Conservation (phyloP, 2,329 filamentous ascomycete genomes). For the Ceratocystiopsis minuta region DNA sequence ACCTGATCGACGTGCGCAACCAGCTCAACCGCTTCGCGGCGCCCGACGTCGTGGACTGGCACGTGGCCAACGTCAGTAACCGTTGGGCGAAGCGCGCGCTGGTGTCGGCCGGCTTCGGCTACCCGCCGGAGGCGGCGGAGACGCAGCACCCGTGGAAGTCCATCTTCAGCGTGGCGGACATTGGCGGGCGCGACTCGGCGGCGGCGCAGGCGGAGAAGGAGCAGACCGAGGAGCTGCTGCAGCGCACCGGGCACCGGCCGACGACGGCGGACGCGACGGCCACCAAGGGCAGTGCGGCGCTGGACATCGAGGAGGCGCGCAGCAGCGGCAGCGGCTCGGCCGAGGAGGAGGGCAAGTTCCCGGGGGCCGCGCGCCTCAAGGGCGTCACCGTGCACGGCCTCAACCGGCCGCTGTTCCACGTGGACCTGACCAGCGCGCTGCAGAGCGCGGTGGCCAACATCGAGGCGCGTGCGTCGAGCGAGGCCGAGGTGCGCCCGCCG, state of each 20-base stretch:
- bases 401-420: constrained; percentile 82
- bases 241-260: not conserved
- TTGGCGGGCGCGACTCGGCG: constrained; percentile 51
- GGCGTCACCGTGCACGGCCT: constrained; percentile 60
- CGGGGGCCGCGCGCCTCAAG: not conserved
- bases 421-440: constrained; percentile 76
- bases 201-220: constrained; percentile 48
- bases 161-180: constrained; percentile 86
- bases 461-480: constrained; percentile 29
- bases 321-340: constrained; percentile 3
- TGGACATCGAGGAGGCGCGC: constrained; percentile 12
- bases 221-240: constrained; percentile 34
- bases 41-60: constrained; percentile 30
- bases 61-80: constrained; percentile 35
- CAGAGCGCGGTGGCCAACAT: constrained; percentile 74
- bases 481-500: constrained; percentile 2
- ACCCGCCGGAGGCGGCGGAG: constrained; percentile 37
- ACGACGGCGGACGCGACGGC: constrained; percentile 4
- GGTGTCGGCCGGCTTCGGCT: constrained; percentile 37
- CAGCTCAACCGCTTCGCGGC: constrained; percentile 33
- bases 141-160: constrained; percentile 63
- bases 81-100: constrained; percentile 40
- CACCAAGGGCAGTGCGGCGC: constrained; percentile 5
- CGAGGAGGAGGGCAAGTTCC: constrained; percentile 20
- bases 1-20: constrained; percentile 35